These are phyloP conservation scores for Daphne laureola DNA, from an alignment of 441 rosid species.

Conservation along the genomic window DNA sequence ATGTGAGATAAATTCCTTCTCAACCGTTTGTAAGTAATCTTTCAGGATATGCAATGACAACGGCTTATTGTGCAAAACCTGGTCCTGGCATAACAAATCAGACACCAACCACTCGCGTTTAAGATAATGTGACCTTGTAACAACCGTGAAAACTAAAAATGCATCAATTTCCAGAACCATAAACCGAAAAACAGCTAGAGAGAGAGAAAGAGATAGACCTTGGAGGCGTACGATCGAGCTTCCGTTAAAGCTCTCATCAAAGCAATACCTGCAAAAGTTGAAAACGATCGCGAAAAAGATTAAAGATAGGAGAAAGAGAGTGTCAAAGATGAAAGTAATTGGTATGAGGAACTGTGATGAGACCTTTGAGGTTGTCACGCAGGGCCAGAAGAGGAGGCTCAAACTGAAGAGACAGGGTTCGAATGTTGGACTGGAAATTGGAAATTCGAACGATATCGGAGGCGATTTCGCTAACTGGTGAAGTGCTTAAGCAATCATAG, in stretches of 20 bases:
- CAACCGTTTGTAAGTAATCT: background rate
- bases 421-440: constrained; percentile 4
- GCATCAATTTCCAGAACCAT: no score
- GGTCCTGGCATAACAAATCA: background rate
- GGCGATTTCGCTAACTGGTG: constrained; percentile 1
- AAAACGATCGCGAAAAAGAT: no score
- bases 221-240: constrained; percentile 3
- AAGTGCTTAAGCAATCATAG: constrained; percentile 3
- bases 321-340: no score
- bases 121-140: no score
- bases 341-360: no score
- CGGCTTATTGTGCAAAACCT: constrained; percentile 3
- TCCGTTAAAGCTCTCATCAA: constrained; percentile 2
- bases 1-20: constrained; percentile 1
- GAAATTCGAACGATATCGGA: background rate
- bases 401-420: background rate
- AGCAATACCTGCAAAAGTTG: background rate
- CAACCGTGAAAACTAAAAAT: no score
- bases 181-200: background rate
- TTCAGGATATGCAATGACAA: background rate
- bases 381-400: constrained; percentile 2
- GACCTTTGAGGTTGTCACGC: background rate
- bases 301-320: no score
- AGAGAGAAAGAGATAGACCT: background rate
- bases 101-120: no score